Evolutionary conservation across 768 basidiomycete genomes (phyloP), one percentile per base, ranked within the genome.

Genomic region (Lactarius hengduanensis): DNA sequence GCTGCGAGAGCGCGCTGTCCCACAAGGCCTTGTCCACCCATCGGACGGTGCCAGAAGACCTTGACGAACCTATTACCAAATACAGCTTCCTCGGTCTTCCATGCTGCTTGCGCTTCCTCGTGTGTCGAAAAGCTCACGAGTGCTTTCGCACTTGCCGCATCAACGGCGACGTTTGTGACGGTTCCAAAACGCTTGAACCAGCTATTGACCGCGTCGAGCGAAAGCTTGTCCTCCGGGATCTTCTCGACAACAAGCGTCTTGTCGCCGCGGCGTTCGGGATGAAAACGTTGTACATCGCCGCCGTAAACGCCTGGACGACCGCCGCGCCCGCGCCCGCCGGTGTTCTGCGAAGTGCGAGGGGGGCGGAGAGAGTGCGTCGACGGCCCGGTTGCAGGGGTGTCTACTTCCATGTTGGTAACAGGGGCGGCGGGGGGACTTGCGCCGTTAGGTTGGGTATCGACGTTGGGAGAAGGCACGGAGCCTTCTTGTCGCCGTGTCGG

Each of bases 11-110:
- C 85, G 69, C 89, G 83, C 57, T 86, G 79, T 2, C 95, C 95
- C 20, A 80, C 81, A 68, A 86, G 87, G 9, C 95, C 95, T 72
- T 95, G 91, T 0, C 96, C 95, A 62, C 91, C 92, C 86, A 95
- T 85, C 8, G 94, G 94, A 65, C 91, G 83, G 77, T 96, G 94
- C 94, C 96, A 97, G 72, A 96, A 93, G 40, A 97, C 82, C 77
- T 96, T 96, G 70, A 97, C 95, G 75, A 97, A 97, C 59, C 96
- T 86, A 71, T 95, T 96, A 13, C 86, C 87, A 73, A 97, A 97
- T 16, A 97, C 90, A n/a, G 95, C 94, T 69, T 96, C 94, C 76
- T 96, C 92, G 30, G 88, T 87, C 75, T 92, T 92, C 91, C 95
- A 94, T 1, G 96, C 96, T 15, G 85, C 84, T 72, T 90, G 86